Base-by-base conservation (phyloP, 2,329 filamentous ascomycete species). In the Aulographum hederae region DNA sequence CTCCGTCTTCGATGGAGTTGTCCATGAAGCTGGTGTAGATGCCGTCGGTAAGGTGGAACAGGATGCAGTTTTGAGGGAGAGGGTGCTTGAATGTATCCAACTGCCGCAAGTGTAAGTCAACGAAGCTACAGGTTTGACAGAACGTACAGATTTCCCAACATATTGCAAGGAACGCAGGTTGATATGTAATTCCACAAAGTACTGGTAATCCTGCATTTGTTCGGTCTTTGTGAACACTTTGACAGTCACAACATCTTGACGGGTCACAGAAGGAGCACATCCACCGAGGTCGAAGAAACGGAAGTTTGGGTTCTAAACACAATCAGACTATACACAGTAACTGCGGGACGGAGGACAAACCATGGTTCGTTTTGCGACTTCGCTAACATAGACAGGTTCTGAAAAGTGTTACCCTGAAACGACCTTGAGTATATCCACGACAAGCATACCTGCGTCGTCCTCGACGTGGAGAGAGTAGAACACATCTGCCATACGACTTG, bases 271-370 rank as follows among this genome's bases (percentile, higher is more conserved):
- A 1, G 78, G 67, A 0, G 67, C 70, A 38, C 66, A 71, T 4
- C 62, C 54, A 16, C 67, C 65, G 4, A 93, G 64, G 38, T 91
- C 77, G 48, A 94, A 91, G 48, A 79, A 77, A 27, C 71, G 72
- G 50, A 93, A 95, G 43, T 78, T 82, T 39, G 89, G 89, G 50
- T 94, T 94, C n/a, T n/a, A n/a, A n/a, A n/a, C n/a, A n/a, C n/a
- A n/a, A n/a, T n/a, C n/a, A n/a, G n/a, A n/a, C n/a, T n/a, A n/a
- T n/a, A n/a, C n/a, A n/a, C n/a, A n/a, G n/a, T n/a, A n/a, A n/a
- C n/a, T n/a, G n/a, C n/a, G n/a, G n/a, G n/a, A n/a, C n/a, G n/a
- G n/a, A n/a, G n/a, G n/a, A n/a, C n/a, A n/a, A n/a, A n/a, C n/a
- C 51, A 82, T 84, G n/a, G 79, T 73, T 45, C 73, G 72, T 42